Conservation (phyloP, 768 basidiomycete species). For the Termitomyces sp. region DNA sequence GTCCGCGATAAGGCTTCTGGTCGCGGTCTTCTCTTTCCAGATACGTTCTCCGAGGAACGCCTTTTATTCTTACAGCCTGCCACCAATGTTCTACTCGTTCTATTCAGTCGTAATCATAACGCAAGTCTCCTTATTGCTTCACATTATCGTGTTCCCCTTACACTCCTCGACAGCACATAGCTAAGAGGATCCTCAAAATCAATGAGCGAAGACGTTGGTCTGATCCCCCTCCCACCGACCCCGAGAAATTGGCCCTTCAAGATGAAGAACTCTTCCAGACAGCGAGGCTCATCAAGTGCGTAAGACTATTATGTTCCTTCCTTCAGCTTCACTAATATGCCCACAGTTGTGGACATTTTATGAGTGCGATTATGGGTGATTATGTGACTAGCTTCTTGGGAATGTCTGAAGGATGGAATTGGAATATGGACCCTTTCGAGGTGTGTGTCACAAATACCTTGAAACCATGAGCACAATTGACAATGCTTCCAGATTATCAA, state of each 20-base stretch:
- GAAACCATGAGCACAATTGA: neutral
- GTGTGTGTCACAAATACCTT: conserved; percentile 14
- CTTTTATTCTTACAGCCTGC: conserved; percentile 50
- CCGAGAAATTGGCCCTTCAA: conserved; percentile 20
- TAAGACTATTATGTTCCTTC: neutral
- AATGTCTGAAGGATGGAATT: conserved; percentile 43
- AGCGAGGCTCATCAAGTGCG: conserved; percentile 45
- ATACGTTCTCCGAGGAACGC: conserved; percentile 48
- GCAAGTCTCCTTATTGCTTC: conserved; percentile 21
- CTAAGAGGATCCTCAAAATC: conserved; percentile 43
- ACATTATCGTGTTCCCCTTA: neutral
- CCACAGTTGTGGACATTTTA: conserved; percentile 45
- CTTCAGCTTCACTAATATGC: neutral
- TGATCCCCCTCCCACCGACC: conserved; percentile 31
- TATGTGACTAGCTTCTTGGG: conserved; percentile 57
- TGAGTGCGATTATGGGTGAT: conserved; percentile 49
- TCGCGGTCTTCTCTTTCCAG: conserved; percentile 45
- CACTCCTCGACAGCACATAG: conserved; percentile 34
- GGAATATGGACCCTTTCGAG: conserved; percentile 40
- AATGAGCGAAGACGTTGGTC: conserved; percentile 47
- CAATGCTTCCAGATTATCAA: conserved; percentile 26
- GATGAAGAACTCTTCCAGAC: conserved; percentile 58
- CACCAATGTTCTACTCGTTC: conserved; percentile 43
- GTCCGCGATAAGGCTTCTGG: conserved; percentile 45
- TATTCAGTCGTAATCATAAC: conserved; percentile 58